Base-by-base conservation (phyloP, 2,329 filamentous ascomycete genomes). In the Acephala macrosclerotiorum region DNA sequence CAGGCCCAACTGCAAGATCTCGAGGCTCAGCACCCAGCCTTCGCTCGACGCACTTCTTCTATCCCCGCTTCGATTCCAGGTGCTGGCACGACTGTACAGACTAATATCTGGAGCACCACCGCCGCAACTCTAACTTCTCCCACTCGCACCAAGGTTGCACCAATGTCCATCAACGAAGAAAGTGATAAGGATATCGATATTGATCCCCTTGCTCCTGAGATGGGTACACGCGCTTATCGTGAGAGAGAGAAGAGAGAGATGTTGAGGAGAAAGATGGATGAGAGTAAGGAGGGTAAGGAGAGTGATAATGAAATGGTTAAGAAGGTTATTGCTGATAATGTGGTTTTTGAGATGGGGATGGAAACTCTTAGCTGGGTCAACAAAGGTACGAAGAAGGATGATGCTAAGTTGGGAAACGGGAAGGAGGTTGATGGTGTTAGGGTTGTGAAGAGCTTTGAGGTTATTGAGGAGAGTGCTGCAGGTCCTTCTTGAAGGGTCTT, bases 201-300 rank as follows among this genome's bases (percentile, higher is more conserved):
- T n/a, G 63, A 67, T 36, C 63, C 58, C 0, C 45, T 51, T 14
- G 25, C 55, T 12, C 70, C 67, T 3, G 71, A 69, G 49, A 65
- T 71, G 16, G 73, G 72, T 3, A 71, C 70, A 1, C 35, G 71
- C 12, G 70, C 68, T 25, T 75, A 72, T 47, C 68, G 70, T 4
- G 72, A 74, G 58, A 60, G 68, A 1, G 69, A 71, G 57, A 61
- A 65, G 20, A 56, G 68, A 2, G 61, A 67, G 35, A 29, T 66
- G 56, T 53, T 14, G 49, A 9, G 26, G 6, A 25, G 12, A n/a
- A 53, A 29, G 9, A 22, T 29, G 25, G 11, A 49, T 57, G 26
- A 60, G 25, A 11, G 11, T 29, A 51, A 55, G 22, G 40, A 36
- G n/a, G 9, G 35, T 22, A 26, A 56, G 11, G 33, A 47, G 33